Percentiles rank a stretch among this genome's conserved stretches.
These are phyloP conservation scores for Antarctomyces pellizariae DNA, from an alignment of 495 filamentous ascomycete species.

Conservation along the genomic window DNA sequence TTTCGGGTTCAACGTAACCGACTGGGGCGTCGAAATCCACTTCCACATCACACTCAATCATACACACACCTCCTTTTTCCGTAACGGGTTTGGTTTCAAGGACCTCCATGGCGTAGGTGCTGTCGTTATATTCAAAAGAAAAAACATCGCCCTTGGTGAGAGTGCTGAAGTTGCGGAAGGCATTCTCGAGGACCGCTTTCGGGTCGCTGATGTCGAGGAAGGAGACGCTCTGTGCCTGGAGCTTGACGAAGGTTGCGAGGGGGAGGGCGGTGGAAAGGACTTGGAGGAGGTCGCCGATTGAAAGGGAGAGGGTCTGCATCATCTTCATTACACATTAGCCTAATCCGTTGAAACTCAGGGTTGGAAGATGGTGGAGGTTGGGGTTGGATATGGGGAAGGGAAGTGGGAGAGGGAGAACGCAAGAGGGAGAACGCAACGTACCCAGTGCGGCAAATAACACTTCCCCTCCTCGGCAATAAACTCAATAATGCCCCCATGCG, in stretches of 20 bases:
- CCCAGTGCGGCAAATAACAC: slow-evolving; percentile 90
- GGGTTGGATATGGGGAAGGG: neutral
- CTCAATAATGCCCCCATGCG: slow-evolving; percentile 86
- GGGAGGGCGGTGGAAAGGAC: slow-evolving; percentile 83
- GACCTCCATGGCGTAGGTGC: slow-evolving; percentile 75
- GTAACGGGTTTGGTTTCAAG: slow-evolving; percentile 74
- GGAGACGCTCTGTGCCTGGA: slow-evolving; percentile 73
- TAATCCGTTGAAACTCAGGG: slow-evolving; percentile 2
- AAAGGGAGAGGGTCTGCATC: slow-evolving; percentile 76
- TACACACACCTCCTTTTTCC: slow-evolving; percentile 59
- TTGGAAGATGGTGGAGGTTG: slow-evolving; percentile 2
- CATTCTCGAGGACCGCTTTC: slow-evolving; percentile 91
- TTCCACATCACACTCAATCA: slow-evolving; percentile 81
- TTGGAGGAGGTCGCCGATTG: slow-evolving; percentile 83
- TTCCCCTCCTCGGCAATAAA: slow-evolving; percentile 95
- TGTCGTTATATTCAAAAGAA: slow-evolving; percentile 86
- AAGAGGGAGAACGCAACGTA: too few species aligned
- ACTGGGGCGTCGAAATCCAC: slow-evolving; percentile 90
- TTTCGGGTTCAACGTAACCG: slow-evolving; percentile 74
- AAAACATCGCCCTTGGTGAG: slow-evolving; percentile 83
- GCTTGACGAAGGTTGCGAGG: slow-evolving; percentile 73
- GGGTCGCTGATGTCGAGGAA: slow-evolving; percentile 95
- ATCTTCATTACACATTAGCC: slow-evolving; percentile 28
- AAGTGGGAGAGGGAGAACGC: neutral
- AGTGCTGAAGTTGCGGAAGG: slow-evolving; percentile 83